Base-by-base conservation (phyloP, 805 yeast species). In the Metschnikowia proteae region DNA sequence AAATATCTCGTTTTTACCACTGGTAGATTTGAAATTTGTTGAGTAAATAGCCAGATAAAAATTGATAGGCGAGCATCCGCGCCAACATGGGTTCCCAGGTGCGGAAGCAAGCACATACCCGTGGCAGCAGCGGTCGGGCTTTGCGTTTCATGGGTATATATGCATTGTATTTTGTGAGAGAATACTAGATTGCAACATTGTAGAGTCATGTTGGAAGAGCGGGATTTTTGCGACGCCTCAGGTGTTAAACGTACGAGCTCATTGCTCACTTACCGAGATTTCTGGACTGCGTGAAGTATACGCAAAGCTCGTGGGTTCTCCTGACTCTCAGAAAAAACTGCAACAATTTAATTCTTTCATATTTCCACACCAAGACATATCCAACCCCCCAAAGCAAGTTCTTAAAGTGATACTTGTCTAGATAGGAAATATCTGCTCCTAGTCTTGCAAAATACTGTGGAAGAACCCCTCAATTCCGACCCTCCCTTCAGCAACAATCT, bases 201-300 rank as follows among this genome's bases (percentile, higher is more conserved):
- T 17, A 17, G 17, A 17, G 17, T 17, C 17, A 17, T 17, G 17
- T 17, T 17, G 17, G 17, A 17, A 17, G 17, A 17, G 17, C 17
- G 17, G 17, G 17, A 17, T 17, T 17, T 4, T 10, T n/a, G 33
- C 33, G 33, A 11, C n/a, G 13, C 13, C 33, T 11, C n/a, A n/a
- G 8, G 33, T 7, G 33, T 31, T 31, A 11, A 31, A 11, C 13
- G 13, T 5, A 31, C 1, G 7, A 11, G 13, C 33, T 23, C 43
- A n/a, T 39, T 39, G 43, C 43, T 22, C 17, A n/a, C 33, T 22
- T 22, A 30, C 36, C 41, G 25, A 38, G n/a, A n/a, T 25, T 30
- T 30, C 29, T 22, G 43, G 43, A 40, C 43, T 40, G 43, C 29
- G 35, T 40, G 43, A 40, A 40, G 34, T 23, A 39, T 39, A 40